Evolutionary conservation across 2,329 filamentous ascomycete genomes (phyloP), one percentile per base, ranked within the genome.

Genomic region (Cercospora brassicicola): DNA sequence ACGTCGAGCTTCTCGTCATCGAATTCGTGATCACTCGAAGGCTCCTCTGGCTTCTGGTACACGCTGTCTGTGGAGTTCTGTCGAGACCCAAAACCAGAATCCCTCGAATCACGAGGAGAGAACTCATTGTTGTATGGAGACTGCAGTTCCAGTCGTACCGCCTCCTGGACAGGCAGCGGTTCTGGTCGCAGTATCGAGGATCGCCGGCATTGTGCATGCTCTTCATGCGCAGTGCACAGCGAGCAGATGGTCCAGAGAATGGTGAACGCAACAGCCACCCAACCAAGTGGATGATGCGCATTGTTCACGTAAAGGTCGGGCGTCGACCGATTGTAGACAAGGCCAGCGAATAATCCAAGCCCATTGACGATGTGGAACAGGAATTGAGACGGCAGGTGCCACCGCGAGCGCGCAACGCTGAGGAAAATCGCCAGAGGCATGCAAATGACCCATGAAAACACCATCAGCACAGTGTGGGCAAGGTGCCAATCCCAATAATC

Each of bases 291-390:
- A 82, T 93, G 89, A 79, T 97, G 94, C n/a, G 90, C 87, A 77
- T 96, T 96, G 77, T 91, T 90, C 33, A 89, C 89, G 78, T 97
- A 97, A 23, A 97, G 82, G 76, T 97, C 92, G 0, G 93, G 93
- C 0, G 93, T 96, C 71, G 87, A 88, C 67, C 86, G 84, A 78
- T 95, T 93, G 83, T 97, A 97, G 36, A 92, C 82, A 60, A 87
- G 85, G 7, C 87, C 88, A 28, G 91, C 77, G 13, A 92, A 75
- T 26, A 94, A 73, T 18, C 90, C 91, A 1, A 90, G 59, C n/a
- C 73, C 74, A 69, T 84, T 83, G 26, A 79, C 64, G 30, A 77
- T 64, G 57, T 84, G 79, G 75, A 84, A 84, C 20, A 77, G 69
- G 68, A 93, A 85, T 76, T 97, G 94, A 0, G 84, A 80, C 0